Evolutionary conservation across 805 yeast species (phyloP), one percentile per base, ranked within the genome.

Genomic region (Nakazawaea ishiwadae): DNA sequence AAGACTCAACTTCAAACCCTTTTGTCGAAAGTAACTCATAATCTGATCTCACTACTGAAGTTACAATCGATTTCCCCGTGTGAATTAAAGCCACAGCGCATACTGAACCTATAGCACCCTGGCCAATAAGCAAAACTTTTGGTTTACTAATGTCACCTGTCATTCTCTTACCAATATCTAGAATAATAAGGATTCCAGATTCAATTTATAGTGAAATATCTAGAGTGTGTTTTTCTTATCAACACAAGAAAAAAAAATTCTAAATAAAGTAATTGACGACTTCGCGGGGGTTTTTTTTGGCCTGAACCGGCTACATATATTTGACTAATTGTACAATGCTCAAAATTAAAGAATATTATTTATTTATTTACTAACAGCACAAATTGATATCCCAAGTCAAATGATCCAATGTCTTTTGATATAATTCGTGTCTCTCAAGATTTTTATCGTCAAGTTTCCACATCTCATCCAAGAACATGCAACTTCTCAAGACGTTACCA

Each of bases 41-140:
- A 50, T 79, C 82, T 19, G 86, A 73, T 54, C 91, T 70, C 2
- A 80, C 71, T 6, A 82, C 82, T 12, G 77, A 64, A 2, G 87
- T 75, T 11, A 83, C 79, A 16, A 65, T 63, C 9, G 76, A 68
- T 34, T 65, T 58, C 0, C 71, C 75, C 31, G 70, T 65, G 35
- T 58, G 56, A 49, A 65, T 68, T 23, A 86, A 63, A 0, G 85
- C 75, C 37, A 79, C 69, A 0, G 93, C 87, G 2, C 82, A 79
- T 24, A 86, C 75, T 9, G 86, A 71, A 28, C 96, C 96, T 8
- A 87, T 91, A 26, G 95, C 95, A 12, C 95, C 96, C 30, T 87
- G 73, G 10, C 96, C 96, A 29, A 86, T 71, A 8, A 86, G 63
- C 10, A 86, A 64, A 14, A 80, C 78, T 40, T 66, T 65, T 20